Conservation (phyloP, 140 eudicot genomes). For the Senecio squalidus region DNA sequence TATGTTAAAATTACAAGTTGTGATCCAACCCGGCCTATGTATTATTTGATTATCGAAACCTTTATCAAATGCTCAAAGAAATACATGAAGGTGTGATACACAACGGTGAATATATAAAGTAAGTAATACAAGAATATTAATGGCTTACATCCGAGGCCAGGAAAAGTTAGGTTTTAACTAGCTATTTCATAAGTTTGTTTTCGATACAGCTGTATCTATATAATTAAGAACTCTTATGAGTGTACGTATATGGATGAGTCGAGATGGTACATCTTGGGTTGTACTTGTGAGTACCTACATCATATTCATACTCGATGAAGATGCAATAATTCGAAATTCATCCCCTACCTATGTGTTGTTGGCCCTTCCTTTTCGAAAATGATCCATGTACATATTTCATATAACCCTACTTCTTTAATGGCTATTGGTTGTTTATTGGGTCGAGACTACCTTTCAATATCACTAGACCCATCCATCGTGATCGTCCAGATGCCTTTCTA, state of each 20-base stretch:
- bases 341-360: neutral
- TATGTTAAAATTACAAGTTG: too few relatives aligned
- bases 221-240: neutral
- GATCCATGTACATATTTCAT: neutral
- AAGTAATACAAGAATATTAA: too few relatives aligned
- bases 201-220: too few relatives aligned
- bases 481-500: neutral
- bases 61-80: too few relatives aligned
- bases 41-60: too few relatives aligned
- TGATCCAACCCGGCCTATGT: too few relatives aligned
- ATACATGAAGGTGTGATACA: too few relatives aligned
- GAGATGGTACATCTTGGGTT: neutral
- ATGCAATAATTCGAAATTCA: neutral
- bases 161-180: too few relatives aligned
- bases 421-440: neutral
- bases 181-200: too few relatives aligned
- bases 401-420: constrained; percentile 5
- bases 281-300: constrained; percentile 12
- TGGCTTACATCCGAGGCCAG: too few relatives aligned
- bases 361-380: neutral
- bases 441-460: neutral
- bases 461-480: neutral
- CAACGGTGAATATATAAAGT: too few relatives aligned
- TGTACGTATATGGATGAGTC: neutral
- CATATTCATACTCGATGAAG: neutral